Base-by-base conservation (phyloP, 306 rosid species). In the Vigna unguiculata region DNA sequence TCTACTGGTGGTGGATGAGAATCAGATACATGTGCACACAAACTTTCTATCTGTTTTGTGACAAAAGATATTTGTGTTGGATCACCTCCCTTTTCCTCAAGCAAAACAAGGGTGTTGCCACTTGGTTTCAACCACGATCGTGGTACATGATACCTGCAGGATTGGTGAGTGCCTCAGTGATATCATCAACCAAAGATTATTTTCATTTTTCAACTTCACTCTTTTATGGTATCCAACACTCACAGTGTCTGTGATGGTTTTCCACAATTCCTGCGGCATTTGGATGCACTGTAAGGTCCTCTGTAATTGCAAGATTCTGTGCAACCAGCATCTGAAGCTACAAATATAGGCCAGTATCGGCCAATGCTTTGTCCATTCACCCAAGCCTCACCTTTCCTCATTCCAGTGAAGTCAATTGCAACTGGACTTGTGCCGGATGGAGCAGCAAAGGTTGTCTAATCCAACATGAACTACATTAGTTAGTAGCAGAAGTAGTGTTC, bases 341-440 rank as follows among this genome's bases (percentile, higher is more conserved):
- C 74, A 80, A 72, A 80, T 1, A 88, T 81, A 5, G 99, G 99
- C 99, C 98, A 96, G 76, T 85, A 96, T 51, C 99, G 89, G 7
- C 98, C 99, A 24, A 96, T 96, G 87, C 99, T 92, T 78, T 96
- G 92, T 71, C 98, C 99, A 52, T 96, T 96, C 73, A 96, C 95
- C 99, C 99, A 96, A 48, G 97, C 98, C 87, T 92, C 99, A 4
- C 99, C 99, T 75, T 96, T 96, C 53, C 99, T 97, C 96, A 89
- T 75, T 17, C 98, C 99, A 2, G 90, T 84, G 84, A 96, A 92
- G 89, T 96, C 97, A 77, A 96, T 59, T 28, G 93, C 97, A 80
- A 96, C 93, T 24, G 99, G 99, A 57, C 84, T 82, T 61, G 76
- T 86, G 61, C 99, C 96, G 25, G 86, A 68, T 60, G 99, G 98